Base-by-base conservation (phyloP, 2,329 filamentous ascomycete species). In the Fusarium sp. region DNA sequence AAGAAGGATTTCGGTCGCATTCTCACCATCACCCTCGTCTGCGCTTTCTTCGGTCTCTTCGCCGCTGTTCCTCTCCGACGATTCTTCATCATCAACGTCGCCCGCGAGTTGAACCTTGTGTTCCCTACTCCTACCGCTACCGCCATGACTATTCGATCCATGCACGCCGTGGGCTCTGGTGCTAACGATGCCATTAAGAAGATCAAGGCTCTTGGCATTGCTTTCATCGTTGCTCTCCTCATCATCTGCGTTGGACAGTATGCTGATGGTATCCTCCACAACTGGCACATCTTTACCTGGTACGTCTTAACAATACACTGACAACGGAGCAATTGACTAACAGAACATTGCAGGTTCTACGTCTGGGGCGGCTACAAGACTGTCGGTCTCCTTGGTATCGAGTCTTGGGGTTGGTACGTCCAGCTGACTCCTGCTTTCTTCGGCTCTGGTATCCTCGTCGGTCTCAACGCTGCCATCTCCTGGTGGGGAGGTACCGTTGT, bases 31-130 rank as follows among this genome's bases (percentile, higher is more conserved):
- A 90, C 88, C 3, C 81, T 89, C 43, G 86, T 90, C 48, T 87
- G 87, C 61, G 87, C 86, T 11, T 89, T 90, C 78, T 90, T 90
- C 75, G 89, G 89, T 6, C 83, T 90, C 63, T 88, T 89, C 76
- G 88, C 90, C 68, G 86, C 86, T 49, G 88, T 87, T 0, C 88
- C 88, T 9, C 82, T 90, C 20, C 87, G 89, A 60, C 90, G 90
- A 74, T 91, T 91, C 81, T 91, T 91, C 81, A 86, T 91, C 76
- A 86, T 91, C 76, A 87, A 90, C 61, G 87, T 90, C 14, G 87
- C 87, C 5, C 82, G 87, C 11, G 87, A 90, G 77, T 78, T 90
- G 33, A 84, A 83, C 58, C 81, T 90, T 44, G 82, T 90, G 58
- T 90, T 90, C 77, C 88, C 88, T 3, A 86, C 87, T 0, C 77